A percentile compares a stretch with the other conserved stretches of the same genome.
These are phyloP conservation scores for Kodamaea leandrae DNA, from an alignment of 805 yeast genomes.

Conservation along the genomic window DNA sequence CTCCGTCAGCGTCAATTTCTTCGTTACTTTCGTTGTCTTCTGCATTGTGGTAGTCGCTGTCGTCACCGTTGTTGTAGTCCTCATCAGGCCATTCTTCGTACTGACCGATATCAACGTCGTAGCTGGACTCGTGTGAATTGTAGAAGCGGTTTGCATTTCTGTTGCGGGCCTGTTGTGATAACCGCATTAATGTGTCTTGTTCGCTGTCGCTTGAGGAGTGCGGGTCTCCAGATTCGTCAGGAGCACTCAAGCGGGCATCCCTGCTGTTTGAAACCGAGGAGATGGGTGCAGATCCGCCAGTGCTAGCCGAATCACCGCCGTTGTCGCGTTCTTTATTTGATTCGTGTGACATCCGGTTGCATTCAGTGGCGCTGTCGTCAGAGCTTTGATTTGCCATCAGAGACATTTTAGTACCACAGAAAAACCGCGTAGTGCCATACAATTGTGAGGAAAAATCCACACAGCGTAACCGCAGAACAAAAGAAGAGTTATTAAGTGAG, in stretches of 20 bases:
- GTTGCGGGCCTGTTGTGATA: slow-evolving; percentile 37
- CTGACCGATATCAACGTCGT: slow-evolving; percentile 16
- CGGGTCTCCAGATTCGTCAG: neutral
- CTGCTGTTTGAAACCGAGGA: no score
- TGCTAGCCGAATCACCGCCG: neutral
- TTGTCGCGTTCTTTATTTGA: neutral
- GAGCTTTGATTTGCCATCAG: neutral
- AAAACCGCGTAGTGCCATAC: neutral
- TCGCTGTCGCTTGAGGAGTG: slow-evolving; percentile 12
- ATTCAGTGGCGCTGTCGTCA: neutral
- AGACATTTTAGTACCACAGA: no score
- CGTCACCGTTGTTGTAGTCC: slow-evolving; percentile 21
- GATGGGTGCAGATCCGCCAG: no score
- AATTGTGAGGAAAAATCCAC: neutral
- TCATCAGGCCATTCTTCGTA: slow-evolving; percentile 8
- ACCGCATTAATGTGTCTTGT: slow-evolving; percentile 31
- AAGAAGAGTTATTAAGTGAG: neutral
- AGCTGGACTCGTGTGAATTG: slow-evolving; percentile 8
- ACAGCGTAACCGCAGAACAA: no score
- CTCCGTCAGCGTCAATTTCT: slow-evolving; percentile 5
- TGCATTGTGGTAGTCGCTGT: slow-evolving; percentile 20
- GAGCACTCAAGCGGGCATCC: no score
- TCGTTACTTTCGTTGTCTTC: slow-evolving; percentile 12
- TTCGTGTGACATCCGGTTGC: neutral
- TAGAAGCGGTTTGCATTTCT: slow-evolving; percentile 16